Evolutionary conservation across 2,329 filamentous ascomycete species (phyloP), one percentile per base, ranked within the genome.

Genomic region (Pezicula radicicola): DNA sequence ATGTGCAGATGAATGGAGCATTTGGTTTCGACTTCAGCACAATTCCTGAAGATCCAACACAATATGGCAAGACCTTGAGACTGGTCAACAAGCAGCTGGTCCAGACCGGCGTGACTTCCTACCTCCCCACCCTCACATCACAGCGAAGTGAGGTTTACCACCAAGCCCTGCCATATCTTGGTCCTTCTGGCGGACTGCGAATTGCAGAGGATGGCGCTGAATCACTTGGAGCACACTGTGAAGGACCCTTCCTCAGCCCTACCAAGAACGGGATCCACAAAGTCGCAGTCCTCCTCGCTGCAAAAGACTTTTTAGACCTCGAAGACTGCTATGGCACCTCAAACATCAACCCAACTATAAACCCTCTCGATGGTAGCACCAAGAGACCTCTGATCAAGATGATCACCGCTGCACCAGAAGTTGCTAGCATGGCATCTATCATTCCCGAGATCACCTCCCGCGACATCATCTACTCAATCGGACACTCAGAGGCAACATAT

Each of bases 1-100:
- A 97, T 60, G 87, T 88, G 48, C 92, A 97, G 70, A 84, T 97
- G 60, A 97, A 97, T 64, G 92, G 92, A 45, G 91, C 89, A 9
- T 93, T 91, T 63, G 91, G 91, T 51, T 95, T 96, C 75, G 93
- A 96, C 74, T 96, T 95, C 69, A 94, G 90, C 3, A 83, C 84
- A 1, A 76, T 91, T 9, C 83, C 88, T n/a, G 69, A 85, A 15
- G 82, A 87, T 62, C 83, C 80, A 70, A 72, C 76, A 28, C 76
- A 80, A 48, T 96, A 95, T 63, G 80, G 81, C 52, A 87, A 89
- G 68, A 84, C 83, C n/a, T 73, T 96, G 46, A 77, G 76, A 57
- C 76, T 83, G 52, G 77, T 93, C 55, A 94, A 94, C 70, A 81
- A 76, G 58, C 77, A 80, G 28, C 76, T 97, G 48, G 78, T 91